phyloP scores from a whole-genome alignment of 108 stramenopile species.

The Epithemia pelagica region DNA sequence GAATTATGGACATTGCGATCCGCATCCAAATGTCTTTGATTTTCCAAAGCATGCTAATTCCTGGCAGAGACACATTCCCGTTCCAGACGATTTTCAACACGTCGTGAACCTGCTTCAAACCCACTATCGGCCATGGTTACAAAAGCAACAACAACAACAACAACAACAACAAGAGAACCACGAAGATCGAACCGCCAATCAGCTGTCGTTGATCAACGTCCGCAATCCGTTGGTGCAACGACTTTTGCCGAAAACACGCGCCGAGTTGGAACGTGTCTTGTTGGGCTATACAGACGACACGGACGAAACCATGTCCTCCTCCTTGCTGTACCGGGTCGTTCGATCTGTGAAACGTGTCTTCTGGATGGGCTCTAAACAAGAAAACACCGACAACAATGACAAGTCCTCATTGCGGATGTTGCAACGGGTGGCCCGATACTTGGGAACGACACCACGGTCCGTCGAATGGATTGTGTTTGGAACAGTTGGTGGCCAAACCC shows the following conservation, averaged over 20 bases:
- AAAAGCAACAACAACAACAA: too few species aligned
- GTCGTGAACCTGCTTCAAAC: conserved; percentile 10
- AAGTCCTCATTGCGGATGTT: too few species aligned
- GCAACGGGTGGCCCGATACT: conserved; percentile 13
- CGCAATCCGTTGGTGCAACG: neutral
- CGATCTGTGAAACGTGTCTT: too few species aligned
- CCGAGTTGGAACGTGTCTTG: neutral
- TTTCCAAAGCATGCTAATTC: neutral
- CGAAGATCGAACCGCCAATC: too few species aligned
- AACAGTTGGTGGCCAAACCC: conserved; percentile 23
- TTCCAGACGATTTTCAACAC: conserved; percentile 3
- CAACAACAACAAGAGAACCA: too few species aligned
- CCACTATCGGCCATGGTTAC: neutral
- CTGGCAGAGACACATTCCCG: conserved; percentile 9
- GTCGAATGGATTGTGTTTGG: conserved; percentile 43
- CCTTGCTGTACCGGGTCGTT: too few species aligned
- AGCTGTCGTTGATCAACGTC: neutral
- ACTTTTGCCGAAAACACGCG: neutral
- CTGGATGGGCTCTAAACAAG: too few species aligned
- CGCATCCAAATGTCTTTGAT: neutral
- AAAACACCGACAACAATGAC: too few species aligned
- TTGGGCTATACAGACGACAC: neutral
- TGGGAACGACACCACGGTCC: conserved; percentile 9
- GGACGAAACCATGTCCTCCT: too few species aligned
- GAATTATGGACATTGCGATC: conserved; percentile 14